Percentiles rank a stretch among this genome's conserved stretches.
Conservation (phyloP, 768 basidiomycete genomes). For the Podaxis pistillaris region DNA sequence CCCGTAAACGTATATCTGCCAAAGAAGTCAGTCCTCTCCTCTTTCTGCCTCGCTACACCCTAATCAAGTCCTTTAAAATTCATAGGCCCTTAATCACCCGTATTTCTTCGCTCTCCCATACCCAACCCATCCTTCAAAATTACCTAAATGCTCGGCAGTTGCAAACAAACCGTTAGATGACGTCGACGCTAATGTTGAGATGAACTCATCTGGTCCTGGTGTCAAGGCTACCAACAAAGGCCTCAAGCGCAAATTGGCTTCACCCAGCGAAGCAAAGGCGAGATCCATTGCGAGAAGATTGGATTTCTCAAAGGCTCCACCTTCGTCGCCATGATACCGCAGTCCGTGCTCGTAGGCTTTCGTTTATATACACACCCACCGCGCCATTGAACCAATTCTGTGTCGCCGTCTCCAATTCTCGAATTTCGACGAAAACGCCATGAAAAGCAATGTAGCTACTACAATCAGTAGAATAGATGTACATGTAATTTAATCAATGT, state of each 20-base stretch:
- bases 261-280: constrained; percentile 46
- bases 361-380: background rate
- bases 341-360: background rate
- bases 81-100: constrained; percentile 78
- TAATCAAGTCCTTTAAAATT: background rate
- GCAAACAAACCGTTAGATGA: constrained; percentile 63
- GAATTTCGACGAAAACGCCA: background rate
- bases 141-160: constrained; percentile 67
- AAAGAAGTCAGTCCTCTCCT: constrained; percentile 57
- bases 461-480: constrained; percentile 13
- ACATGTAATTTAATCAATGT: constrained; percentile 14
- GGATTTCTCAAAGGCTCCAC: constrained; percentile 61
- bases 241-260: constrained; percentile 70
- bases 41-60: constrained; percentile 8
- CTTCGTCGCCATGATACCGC: constrained; percentile 28
- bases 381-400: background rate
- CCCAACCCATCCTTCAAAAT: constrained; percentile 83
- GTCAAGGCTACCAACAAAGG: constrained; percentile 55
- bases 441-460: constrained; percentile 4
- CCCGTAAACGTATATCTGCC: constrained; percentile 76
- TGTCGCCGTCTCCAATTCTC: background rate
- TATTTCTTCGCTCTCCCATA: constrained; percentile 88
- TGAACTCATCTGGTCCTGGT: constrained; percentile 45
- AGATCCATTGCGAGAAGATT: constrained; percentile 68
- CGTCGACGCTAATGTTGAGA: constrained; percentile 70